phyloP scores from a whole-genome alignment of 345 rosid genomes.

The Erysimum cheiranthoides region DNA sequence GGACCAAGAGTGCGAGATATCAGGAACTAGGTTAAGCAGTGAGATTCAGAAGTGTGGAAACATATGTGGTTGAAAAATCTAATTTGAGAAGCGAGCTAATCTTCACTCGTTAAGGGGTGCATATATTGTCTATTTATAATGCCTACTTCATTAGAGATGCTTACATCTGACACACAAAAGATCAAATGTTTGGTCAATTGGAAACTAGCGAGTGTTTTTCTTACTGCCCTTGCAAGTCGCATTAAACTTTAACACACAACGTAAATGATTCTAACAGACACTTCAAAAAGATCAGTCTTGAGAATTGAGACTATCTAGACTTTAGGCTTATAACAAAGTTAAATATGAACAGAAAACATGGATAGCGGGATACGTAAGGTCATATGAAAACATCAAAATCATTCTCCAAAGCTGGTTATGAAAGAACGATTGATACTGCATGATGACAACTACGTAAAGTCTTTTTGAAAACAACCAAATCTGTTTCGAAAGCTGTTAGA shows the following conservation, averaged over 20 bases:
- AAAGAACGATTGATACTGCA: background rate
- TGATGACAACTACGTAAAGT: background rate
- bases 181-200: constrained; percentile 16
- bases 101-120: background rate
- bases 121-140: constrained; percentile 12
- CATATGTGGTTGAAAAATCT: background rate
- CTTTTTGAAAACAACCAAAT: background rate
- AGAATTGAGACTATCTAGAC: background rate
- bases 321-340: constrained; percentile 18
- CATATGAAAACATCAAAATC: constrained; percentile 17
- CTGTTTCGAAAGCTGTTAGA: constrained; percentile 13
- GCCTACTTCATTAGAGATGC: constrained; percentile 4
- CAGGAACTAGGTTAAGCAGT: constrained; percentile 22
- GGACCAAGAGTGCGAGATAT: background rate
- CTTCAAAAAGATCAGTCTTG: constrained; percentile 1
- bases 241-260: background rate
- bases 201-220: background rate
- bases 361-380: constrained; percentile 1
- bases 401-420: constrained; percentile 21
- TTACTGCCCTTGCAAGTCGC: background rate
- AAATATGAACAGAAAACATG: background rate
- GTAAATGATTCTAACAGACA: background rate
- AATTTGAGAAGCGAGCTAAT: background rate
- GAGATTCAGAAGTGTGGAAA: constrained; percentile 4
- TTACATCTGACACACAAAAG: constrained; percentile 1